Evolutionary conservation across 140 eudicot genomes (phyloP).

Genomic region (Oenanthe javanica): DNA sequence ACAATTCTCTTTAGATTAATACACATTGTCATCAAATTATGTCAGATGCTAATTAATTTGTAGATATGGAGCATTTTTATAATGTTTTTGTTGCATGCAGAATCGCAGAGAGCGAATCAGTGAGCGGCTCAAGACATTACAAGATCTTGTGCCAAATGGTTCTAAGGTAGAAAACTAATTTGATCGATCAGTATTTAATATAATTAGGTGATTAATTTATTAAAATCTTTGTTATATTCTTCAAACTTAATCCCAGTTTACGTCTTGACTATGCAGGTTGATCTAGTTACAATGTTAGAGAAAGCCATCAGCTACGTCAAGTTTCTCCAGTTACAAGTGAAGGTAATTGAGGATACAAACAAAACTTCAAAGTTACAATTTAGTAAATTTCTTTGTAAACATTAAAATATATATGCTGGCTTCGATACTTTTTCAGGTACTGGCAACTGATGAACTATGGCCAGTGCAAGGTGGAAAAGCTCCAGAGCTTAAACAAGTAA

Average conservation of each 20-base stretch:
- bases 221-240: not conserved
- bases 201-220: not conserved
- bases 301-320: constrained; percentile 93
- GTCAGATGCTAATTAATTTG: not conserved
- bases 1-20: not conserved
- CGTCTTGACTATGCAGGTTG: constrained; percentile 51
- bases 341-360: constrained; percentile 32
- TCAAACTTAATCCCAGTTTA: not conserved
- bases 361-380: not conserved
- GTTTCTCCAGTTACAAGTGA: constrained; percentile 96
- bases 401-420: not conserved
- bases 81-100: constrained; percentile 37
- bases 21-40: not conserved
- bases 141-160: constrained; percentile 97
- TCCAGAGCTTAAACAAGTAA: constrained; percentile 87
- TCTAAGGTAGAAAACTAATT: constrained; percentile 54
- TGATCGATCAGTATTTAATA: not conserved
- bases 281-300: constrained; percentile 96
- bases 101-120: constrained; percentile 96
- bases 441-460: constrained; percentile 98
- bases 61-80: not conserved
- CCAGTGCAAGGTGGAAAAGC: constrained; percentile 95
- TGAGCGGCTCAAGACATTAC: constrained; percentile 81
- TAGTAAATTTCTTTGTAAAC: not conserved
- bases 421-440: constrained; percentile 40